phyloP scores from a whole-genome alignment of 1,139 yeast genomes.

The Candida sanyaensis region DNA sequence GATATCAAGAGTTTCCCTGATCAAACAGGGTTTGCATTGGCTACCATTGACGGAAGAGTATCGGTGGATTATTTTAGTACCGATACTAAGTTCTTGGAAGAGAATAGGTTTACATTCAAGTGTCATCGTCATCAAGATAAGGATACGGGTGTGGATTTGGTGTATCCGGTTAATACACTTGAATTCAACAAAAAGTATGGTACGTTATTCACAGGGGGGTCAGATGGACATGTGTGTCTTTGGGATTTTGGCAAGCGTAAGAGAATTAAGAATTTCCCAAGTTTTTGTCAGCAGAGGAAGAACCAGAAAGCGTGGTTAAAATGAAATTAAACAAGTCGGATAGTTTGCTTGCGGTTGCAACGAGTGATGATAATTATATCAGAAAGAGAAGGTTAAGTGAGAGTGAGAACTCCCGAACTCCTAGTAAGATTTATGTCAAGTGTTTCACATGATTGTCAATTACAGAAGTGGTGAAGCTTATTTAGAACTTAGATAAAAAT shows the following conservation, averaged over 20 bases:
- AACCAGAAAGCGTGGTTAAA: conserved; percentile 45
- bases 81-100: conserved; percentile 42
- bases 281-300: conserved; percentile 24
- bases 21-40: conserved; percentile 65
- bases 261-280: conserved; percentile 59
- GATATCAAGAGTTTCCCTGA: conserved; percentile 60
- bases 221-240: conserved; percentile 72
- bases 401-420: conserved; percentile 13
- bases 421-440: conserved; percentile 15
- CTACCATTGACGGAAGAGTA: conserved; percentile 88
- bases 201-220: conserved; percentile 73
- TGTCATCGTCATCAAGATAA: conserved; percentile 63
- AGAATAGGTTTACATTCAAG: conserved; percentile 73
- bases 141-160: conserved; percentile 50
- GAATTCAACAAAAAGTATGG: conserved; percentile 50
- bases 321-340: conserved; percentile 40
- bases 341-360: conserved; percentile 55
- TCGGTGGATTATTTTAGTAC: conserved; percentile 74
- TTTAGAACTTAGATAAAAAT: too few species aligned
- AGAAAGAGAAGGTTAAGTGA: conserved; percentile 19
- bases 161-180: conserved; percentile 75
- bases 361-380: conserved; percentile 61
- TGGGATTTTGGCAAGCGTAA: conserved; percentile 75
- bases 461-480: conserved; percentile 2
- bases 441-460: conserved; percentile 10